These are phyloP conservation scores for Fusarium sp. DNA, from an alignment of 2,329 filamentous ascomycete genomes.

Conservation along the genomic window DNA sequence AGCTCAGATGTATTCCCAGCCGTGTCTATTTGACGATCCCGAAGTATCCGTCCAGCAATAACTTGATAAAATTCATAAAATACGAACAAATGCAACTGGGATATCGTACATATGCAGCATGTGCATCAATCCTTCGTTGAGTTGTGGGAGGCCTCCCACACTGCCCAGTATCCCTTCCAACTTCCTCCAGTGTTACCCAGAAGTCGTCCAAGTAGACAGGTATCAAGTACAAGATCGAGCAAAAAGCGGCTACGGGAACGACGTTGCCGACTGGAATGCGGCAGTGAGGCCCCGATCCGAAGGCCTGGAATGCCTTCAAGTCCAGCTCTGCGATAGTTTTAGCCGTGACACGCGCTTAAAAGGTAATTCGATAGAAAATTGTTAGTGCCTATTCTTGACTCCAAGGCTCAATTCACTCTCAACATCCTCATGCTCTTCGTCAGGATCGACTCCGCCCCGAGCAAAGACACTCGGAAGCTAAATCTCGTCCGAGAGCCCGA, in stretches of 20 bases:
- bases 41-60: neutral
- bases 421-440: neutral
- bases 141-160: neutral
- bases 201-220: neutral
- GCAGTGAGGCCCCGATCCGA: neutral
- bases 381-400: neutral
- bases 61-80: neutral
- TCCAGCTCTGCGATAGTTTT: neutral
- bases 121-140: neutral
- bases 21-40: neutral
- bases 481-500: neutral
- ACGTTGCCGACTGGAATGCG: slow-evolving; percentile 9
- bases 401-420: neutral
- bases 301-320: neutral
- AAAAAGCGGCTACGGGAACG: neutral
- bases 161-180: neutral
- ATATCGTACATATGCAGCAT: neutral
- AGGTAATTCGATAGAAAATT: neutral
- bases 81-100: neutral
- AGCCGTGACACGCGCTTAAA: neutral
- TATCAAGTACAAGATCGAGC: neutral
- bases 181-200: neutral
- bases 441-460: neutral
- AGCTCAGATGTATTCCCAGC: no score
- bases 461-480: neutral